Evolutionary conservation across 768 basidiomycete species (phyloP).

Genomic region (Russula sp.): DNA sequence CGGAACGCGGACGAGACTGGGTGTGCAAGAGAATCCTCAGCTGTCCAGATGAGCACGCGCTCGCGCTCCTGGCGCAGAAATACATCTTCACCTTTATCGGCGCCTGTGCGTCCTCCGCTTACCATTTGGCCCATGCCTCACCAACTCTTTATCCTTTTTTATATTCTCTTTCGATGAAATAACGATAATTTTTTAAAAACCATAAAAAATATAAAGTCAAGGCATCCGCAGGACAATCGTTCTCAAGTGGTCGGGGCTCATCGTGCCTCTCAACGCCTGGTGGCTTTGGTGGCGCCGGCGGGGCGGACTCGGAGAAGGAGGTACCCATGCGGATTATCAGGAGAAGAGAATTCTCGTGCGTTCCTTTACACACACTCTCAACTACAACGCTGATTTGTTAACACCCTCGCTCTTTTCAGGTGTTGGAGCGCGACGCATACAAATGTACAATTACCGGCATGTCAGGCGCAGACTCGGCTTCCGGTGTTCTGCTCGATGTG

Average conservation of each 20-base stretch:
- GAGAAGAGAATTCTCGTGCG: slow-evolving; percentile 18
- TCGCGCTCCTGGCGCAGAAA: slow-evolving; percentile 25
- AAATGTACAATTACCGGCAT: slow-evolving; percentile 21
- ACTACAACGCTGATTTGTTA: too few relatives aligned
- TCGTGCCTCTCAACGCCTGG: slow-evolving; percentile 11
- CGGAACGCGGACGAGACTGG: slow-evolving; percentile 23
- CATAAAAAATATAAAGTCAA: slow-evolving; percentile 12
- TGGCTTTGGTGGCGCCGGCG: not conserved
- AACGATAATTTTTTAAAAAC: not conserved
- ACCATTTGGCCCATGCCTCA: not conserved
- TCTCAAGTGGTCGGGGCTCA: slow-evolving; percentile 8
- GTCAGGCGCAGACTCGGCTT: not conserved
- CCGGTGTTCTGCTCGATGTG: slow-evolving; percentile 6
- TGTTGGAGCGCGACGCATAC: slow-evolving; percentile 18
- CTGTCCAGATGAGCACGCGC: slow-evolving; percentile 25
- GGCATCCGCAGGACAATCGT: slow-evolving; percentile 20
- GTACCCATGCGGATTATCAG: not conserved
- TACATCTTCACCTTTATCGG: slow-evolving; percentile 27
- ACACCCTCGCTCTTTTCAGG: not conserved
- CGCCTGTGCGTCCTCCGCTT: slow-evolving; percentile 21
- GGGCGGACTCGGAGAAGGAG: not conserved
- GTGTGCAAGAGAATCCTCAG: slow-evolving; percentile 24
- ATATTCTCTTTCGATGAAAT: not conserved
- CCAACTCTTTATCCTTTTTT: not conserved
- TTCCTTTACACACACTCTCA: not conserved